Evolutionary conservation across 2,329 filamentous ascomycete species (phyloP).

Genomic region (Alternaria alternata): DNA sequence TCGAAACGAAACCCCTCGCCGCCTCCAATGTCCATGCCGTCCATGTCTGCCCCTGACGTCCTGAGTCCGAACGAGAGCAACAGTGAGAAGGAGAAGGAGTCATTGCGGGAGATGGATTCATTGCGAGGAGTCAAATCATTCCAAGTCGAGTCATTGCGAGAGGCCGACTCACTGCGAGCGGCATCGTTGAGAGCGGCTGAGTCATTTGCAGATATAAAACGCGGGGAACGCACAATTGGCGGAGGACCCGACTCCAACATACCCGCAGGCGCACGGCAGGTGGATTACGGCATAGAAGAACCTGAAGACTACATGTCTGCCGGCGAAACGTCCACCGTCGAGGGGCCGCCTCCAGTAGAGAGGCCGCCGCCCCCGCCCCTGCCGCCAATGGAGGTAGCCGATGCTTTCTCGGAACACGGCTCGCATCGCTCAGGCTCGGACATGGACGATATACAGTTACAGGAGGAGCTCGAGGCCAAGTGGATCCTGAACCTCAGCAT

Average conservation of each 20-base stretch:
- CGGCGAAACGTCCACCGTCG: slow-evolving; percentile 6
- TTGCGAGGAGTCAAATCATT: not conserved
- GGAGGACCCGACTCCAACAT: slow-evolving; percentile 42
- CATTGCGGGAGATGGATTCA: not conserved
- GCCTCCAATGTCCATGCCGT: slow-evolving; percentile 46
- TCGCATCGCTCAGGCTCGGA: slow-evolving; percentile 45
- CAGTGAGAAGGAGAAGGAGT: slow-evolving; percentile 29
- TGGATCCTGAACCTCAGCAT: slow-evolving; percentile 99
- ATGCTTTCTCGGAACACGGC: slow-evolving; percentile 42
- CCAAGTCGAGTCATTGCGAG: not conserved
- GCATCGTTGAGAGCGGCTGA: not conserved
- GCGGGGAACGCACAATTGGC: slow-evolving; percentile 38
- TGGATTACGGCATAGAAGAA: slow-evolving; percentile 42
- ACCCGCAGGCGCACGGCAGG: slow-evolving; percentile 45
- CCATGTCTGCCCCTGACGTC: slow-evolving; percentile 52
- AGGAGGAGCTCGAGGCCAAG: slow-evolving; percentile 81
- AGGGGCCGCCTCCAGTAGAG: slow-evolving; percentile 2
- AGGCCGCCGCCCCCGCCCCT: slow-evolving; percentile 19
- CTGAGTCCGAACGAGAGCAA: slow-evolving; percentile 42
- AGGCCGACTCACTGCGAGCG: not conserved
- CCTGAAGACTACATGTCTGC: slow-evolving; percentile 34
- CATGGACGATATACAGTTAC: slow-evolving; percentile 69
- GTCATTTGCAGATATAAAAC: not conserved
- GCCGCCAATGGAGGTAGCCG: slow-evolving; percentile 37
- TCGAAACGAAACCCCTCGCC: slow-evolving; percentile 56